These are phyloP conservation scores for Fusarium armeniacum DNA, from an alignment of 2,329 filamentous ascomycete species.

Conservation along the genomic window DNA sequence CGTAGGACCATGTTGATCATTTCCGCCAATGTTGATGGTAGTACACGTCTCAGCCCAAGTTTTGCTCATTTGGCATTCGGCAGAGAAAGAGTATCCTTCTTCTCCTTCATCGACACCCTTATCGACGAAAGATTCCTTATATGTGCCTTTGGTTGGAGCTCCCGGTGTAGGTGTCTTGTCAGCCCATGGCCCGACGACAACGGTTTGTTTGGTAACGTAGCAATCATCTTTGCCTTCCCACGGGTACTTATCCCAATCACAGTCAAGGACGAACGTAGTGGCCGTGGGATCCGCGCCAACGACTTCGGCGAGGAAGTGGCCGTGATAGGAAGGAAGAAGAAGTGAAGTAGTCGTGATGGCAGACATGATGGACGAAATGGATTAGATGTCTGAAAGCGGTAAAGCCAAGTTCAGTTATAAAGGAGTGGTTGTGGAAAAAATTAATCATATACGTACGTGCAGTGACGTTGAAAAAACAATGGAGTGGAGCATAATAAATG, in stretches of 20 bases:
- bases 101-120: not conserved
- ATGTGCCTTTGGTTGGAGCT: not conserved
- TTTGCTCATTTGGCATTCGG: conserved; percentile 10
- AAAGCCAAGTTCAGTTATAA: not conserved
- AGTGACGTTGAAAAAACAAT: not conserved
- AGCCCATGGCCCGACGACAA: conserved; percentile 6
- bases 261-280: conserved; percentile 11
- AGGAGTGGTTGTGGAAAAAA: not conserved
- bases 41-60: not conserved
- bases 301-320: conserved; percentile 1
- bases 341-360: not conserved
- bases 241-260: not conserved
- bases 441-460: not conserved
- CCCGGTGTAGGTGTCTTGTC: not conserved
- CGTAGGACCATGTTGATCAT: rapidly evolving
- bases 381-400: not conserved
- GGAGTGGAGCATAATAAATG: not conserved
- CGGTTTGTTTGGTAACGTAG: not conserved
- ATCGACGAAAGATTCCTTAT: not conserved
- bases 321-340: conserved; percentile 2
- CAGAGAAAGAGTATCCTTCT: not conserved
- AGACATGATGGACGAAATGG: not conserved
- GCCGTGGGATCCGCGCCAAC: conserved; percentile 1
- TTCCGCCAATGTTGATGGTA: not conserved
- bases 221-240: not conserved